A percentile compares a stretch with the other conserved stretches of the same genome.
phyloP scores from a whole-genome alignment of 352 stramenopile species.

The Phytophthora podocarpi region DNA sequence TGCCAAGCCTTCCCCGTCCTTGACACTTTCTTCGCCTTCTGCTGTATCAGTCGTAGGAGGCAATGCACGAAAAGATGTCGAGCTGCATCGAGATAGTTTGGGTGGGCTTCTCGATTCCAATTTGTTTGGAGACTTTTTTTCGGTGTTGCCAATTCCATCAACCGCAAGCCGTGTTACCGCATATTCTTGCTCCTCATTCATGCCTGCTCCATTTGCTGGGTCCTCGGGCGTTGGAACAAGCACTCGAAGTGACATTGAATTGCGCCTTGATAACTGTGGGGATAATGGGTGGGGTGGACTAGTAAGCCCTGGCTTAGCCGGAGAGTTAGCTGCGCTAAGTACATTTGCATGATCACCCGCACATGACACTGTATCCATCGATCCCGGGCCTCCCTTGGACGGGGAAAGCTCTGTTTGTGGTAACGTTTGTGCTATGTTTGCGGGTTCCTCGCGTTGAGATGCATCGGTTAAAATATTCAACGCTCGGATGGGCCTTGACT shows the following conservation, averaged over 20 bases:
- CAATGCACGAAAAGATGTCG: background rate
- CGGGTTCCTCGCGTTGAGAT: background rate
- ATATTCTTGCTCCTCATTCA: too few relatives aligned
- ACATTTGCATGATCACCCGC: too few relatives aligned
- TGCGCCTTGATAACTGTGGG: background rate
- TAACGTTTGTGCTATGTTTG: background rate
- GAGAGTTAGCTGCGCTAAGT: background rate
- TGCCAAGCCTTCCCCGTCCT: background rate
- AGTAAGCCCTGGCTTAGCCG: background rate
- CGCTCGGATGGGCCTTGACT: background rate
- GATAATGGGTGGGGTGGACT: background rate
- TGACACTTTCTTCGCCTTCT: background rate
- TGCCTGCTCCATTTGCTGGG: too few relatives aligned
- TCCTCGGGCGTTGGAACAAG: constrained; percentile 2
- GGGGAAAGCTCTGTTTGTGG: background rate
- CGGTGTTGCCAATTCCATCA: too few relatives aligned
- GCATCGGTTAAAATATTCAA: background rate
- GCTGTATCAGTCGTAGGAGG: background rate
- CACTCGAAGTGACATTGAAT: background rate
- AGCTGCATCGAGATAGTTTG: constrained; percentile 1
- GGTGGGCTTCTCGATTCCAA: background rate
- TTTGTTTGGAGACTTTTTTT: too few relatives aligned
- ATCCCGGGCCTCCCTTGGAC: background rate
- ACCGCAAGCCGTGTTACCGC: too few relatives aligned
- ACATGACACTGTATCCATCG: background rate